Base-by-base conservation (phyloP, 2,329 filamentous ascomycete species). In the Phaeomoniella chlamydospora region DNA sequence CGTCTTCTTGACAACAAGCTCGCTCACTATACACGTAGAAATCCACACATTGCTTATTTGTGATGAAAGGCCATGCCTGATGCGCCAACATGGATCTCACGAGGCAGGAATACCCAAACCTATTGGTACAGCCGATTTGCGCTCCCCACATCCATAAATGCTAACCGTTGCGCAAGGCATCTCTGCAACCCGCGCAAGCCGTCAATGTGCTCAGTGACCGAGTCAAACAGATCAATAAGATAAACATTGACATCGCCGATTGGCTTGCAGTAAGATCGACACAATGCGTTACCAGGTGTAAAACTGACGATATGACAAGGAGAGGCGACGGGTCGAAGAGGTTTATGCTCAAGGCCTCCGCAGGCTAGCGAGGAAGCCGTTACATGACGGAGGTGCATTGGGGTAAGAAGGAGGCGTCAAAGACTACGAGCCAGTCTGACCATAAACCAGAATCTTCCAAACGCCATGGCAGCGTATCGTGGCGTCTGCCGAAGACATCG, bases 181-280 rank as follows among this genome's bases (percentile, higher is more conserved):
- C 74, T 51, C 70, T 98, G 50, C 76, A 83, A 57, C 88, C 90
- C 16, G 64, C 64, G 47, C 84, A 90, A 63, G 87, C 90, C 41
- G 82, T 86, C 29, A 70, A 74, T 37, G 72, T 85, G 40, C 72
- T 96, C 49, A 81, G 79, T 58, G 87, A 94, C 49, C 83, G 90
- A 51, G 74, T 96, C 48, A 82, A 81, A 59, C 74, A 85, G 59
- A 88, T 96, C 54, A 74, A 72, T 50, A 85, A 79, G 57, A 65
- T 93, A 62, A 94, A 98, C 59, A 62, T 68, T 48, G 85, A 94
- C 55, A 84, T 98, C 51, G 88, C 88, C 57, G 88, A 96, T 62
- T 98, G 88, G 85, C 72, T 98, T 43, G 78, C 87, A 94, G 75
- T 59, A 61, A 4, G 18, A 3, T 13, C 5, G 22, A 3, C 26